Evolutionary conservation across 805 yeast species (phyloP), one percentile per base, ranked within the genome.

Genomic region (Monosporozyma aerobia): DNA sequence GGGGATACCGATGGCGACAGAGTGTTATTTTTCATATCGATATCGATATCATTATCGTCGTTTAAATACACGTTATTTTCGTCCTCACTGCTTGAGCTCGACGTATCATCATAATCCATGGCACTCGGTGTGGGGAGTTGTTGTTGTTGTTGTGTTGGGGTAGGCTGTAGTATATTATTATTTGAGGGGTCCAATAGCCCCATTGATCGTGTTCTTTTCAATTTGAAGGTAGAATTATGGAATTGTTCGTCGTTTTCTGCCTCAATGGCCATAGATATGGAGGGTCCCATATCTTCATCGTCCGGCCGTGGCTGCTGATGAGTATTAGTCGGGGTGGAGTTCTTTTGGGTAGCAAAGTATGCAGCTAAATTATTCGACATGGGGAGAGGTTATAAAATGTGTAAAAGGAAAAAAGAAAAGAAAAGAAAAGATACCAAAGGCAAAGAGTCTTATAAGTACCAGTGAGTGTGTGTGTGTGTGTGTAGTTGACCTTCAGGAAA

Each of bases 191-290:
- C 95, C 58, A 88, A 72, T 13, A 87, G 67, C 1, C 96, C 96
- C 76, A 88, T 73, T 7, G 94, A 85, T 61, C 94, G 77, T 35
- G 96, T 88, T 63, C 96, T 72, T 61, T 87, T 88, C 61, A 88
- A 71, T 60, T 81, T 82, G 66, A 85, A 88, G 3, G 92, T 78
- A 5, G 87, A 78, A 53, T 77, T 79, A 51, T 80, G 76, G 62
- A 88, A 87, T 60, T 85, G 85, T 49, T 78, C 81, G 54, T 82
- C 87, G 65, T 82, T 82, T 47, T 78, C 74, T 4, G 92, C 90
- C 55, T 83, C 86, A 22, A 86, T 79, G 53, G 81, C 81, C 68
- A 70, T 71, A 48, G 79, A 76, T 13, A 75, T 62, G 9, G 70
- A 62, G 3, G 71, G 72, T 10, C 73, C 73, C 65, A 68, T 60